Conservation (phyloP, 345 rosid genomes). For the Arabis alpina region DNA sequence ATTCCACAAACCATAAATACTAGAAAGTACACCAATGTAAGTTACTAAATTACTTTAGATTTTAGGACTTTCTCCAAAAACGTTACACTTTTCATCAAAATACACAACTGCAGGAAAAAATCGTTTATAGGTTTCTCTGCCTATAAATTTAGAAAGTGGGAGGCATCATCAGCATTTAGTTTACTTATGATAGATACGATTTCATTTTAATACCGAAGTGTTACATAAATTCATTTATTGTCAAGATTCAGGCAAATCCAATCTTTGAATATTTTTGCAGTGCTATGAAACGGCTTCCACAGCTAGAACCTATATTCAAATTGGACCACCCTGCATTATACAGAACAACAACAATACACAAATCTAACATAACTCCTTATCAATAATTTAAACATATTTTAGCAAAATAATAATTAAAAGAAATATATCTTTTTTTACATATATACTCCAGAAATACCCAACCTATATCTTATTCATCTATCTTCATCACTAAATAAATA, state of each 20-base stretch:
- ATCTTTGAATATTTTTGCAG: conserved; percentile 28
- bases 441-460: too few relatives aligned
- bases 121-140: conserved; percentile 10
- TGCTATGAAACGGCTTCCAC: conserved; percentile 27
- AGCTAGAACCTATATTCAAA: conserved; percentile 26
- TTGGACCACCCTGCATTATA: conserved; percentile 22
- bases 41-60: too few relatives aligned
- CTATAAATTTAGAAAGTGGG: neutral
- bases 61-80: too few relatives aligned
- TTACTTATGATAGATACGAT: conserved; percentile 23
- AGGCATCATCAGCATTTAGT: conserved; percentile 11
- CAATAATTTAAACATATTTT: neutral
- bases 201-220: neutral
- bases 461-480: too few relatives aligned
- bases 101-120: too few relatives aligned
- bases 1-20: too few relatives aligned
- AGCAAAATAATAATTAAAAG: too few relatives aligned
- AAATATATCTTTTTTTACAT: too few relatives aligned
- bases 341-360: conserved; percentile 8
- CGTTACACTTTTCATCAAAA: too few relatives aligned
- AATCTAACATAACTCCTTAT: conserved; percentile 1
- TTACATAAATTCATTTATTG: conserved; percentile 24
- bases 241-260: conserved; percentile 39
- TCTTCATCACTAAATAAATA: too few relatives aligned
- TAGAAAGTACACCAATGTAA: too few relatives aligned